Evolutionary conservation across 2,329 filamentous ascomycete species (phyloP).

Genomic region (Uncinocarpus reesii): DNA sequence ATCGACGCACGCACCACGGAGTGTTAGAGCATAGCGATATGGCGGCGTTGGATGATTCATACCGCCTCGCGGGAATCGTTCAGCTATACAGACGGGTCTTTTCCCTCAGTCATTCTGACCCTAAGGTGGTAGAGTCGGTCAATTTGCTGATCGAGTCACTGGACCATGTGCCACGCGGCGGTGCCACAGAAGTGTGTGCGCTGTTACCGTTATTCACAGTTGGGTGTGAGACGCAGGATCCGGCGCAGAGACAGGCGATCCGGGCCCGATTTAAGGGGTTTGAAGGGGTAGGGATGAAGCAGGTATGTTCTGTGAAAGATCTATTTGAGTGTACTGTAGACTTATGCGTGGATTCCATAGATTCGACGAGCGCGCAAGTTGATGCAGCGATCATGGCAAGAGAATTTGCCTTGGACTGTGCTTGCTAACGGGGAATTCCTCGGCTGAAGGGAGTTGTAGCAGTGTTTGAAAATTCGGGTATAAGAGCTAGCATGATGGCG

Average conservation of each 20-base stretch:
- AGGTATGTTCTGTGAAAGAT: conserved; percentile 43
- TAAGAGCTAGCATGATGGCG: too few relatives aligned
- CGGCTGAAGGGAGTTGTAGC: conserved; percentile 20
- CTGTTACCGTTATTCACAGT: conserved; percentile 77
- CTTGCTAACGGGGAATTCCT: conserved; percentile 33
- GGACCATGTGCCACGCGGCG: conserved; percentile 52
- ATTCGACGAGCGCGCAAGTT: conserved; percentile 33
- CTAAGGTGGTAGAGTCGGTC: conserved; percentile 54
- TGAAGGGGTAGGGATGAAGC: conserved; percentile 65
- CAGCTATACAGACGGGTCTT: conserved; percentile 66
- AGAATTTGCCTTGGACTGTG: conserved; percentile 31
- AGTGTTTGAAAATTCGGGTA: too few relatives aligned
- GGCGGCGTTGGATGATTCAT: conserved; percentile 63
- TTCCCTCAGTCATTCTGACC: conserved; percentile 47
- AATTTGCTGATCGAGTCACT: conserved; percentile 54
- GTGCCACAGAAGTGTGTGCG: conserved; percentile 62
- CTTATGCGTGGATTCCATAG: too few relatives aligned
- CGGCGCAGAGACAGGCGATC: conserved; percentile 49
- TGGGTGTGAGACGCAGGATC: conserved; percentile 58
- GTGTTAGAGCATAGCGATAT: conserved; percentile 38
- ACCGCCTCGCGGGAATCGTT: conserved; percentile 67
- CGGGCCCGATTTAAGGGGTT: conserved; percentile 56
- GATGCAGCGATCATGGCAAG: conserved; percentile 34
- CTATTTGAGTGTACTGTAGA: too few relatives aligned
- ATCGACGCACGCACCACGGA: conserved; percentile 33